Percentiles rank a stretch among this genome's conserved stretches.
These are phyloP conservation scores for Microdochium trichocladiopsis DNA, from an alignment of 2,329 filamentous ascomycete species.

Conservation along the genomic window DNA sequence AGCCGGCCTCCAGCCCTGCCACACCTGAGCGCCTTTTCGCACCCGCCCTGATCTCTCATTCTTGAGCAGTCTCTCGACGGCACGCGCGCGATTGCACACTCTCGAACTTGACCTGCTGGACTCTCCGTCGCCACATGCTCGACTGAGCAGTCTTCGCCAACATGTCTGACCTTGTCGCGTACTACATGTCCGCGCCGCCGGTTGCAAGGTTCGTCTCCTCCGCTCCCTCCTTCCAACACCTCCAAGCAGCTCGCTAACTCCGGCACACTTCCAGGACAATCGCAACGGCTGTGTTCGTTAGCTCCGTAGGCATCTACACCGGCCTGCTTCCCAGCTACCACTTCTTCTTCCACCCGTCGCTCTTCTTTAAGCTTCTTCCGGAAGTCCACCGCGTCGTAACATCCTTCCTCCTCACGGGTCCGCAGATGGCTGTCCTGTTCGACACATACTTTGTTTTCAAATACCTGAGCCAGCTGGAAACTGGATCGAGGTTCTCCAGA, in stretches of 20 bases:
- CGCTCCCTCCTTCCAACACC: constrained; percentile 5
- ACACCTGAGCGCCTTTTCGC: neutral
- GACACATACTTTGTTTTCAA: constrained; percentile 76
- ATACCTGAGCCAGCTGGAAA: constrained; percentile 71
- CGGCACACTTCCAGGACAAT: constrained; percentile 47
- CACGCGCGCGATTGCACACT: neutral
- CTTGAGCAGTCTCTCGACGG: constrained; percentile 1
- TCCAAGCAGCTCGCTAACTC: neutral
- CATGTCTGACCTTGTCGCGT: constrained; percentile 32
- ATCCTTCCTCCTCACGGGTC: constrained; percentile 32
- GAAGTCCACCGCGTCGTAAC: constrained; percentile 35
- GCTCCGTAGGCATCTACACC: constrained; percentile 55
- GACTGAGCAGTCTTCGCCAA: constrained; percentile 4
- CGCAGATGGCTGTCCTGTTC: constrained; percentile 48
- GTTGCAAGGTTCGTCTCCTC: constrained; percentile 27
- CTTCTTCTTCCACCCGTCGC: constrained; percentile 46
- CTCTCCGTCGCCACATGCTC: neutral
- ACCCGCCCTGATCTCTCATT: neutral
- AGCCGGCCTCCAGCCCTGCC: neutral
- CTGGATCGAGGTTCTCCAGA: constrained; percentile 58
- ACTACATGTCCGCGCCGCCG: constrained; percentile 32
- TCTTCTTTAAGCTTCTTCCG: constrained; percentile 47
- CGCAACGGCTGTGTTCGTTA: constrained; percentile 53
- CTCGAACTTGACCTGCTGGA: neutral
- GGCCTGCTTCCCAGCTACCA: constrained; percentile 42